Base-by-base conservation (phyloP, 2,329 filamentous ascomycete species). In the Chaetomiaceae sp. region DNA sequence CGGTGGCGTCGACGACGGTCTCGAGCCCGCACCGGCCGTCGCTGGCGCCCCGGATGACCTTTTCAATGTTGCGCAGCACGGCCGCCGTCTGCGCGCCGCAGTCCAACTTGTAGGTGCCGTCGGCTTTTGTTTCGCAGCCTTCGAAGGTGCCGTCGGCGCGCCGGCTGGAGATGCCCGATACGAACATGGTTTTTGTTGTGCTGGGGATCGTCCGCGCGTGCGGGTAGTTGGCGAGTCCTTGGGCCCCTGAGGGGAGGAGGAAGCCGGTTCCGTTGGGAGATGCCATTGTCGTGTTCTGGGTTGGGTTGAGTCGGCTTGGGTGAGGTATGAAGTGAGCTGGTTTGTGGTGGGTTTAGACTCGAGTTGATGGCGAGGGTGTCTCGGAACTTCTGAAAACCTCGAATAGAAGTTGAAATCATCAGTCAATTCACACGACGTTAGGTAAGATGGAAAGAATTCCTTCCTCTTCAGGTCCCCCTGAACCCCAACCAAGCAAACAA, bases 191-290 rank as follows among this genome's bases (percentile, higher is more conserved):
- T 19, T 58, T 56, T 9, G 58, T 53, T 4, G 55, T 52, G 30
- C 54, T 52, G 25, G 63, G 58, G 4, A 62, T 51, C 25, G 60
- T 62, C 41, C 65, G 63, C 13, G 65, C 65, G 52, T 68, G 65
- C 0, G 65, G 65, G 55, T 68, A 68, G 58, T 67, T 68, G 55
- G 65, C 65, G 10, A 68, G 61, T 21, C 65, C 65, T 31, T 66
- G 64, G 8, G 64, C 63, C 4, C 56, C 58, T 14, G 57, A 53
- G 14, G 63, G 63, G 37, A 65, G 62, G 44, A 67, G 61, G 53
- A 58, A 67, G 42, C 59, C 52, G 19, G 56, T 58, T 34, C 63
- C 62, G 61, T 65, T 66, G 47, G 59, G 43, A 8, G 58, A 58
- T 12, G 55, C 44, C 58, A 60, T 60, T 16, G 33, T n/a, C n/a